Base-by-base conservation (phyloP, 192 early-diverging fungal species). In the Gigaspora rosea region DNA sequence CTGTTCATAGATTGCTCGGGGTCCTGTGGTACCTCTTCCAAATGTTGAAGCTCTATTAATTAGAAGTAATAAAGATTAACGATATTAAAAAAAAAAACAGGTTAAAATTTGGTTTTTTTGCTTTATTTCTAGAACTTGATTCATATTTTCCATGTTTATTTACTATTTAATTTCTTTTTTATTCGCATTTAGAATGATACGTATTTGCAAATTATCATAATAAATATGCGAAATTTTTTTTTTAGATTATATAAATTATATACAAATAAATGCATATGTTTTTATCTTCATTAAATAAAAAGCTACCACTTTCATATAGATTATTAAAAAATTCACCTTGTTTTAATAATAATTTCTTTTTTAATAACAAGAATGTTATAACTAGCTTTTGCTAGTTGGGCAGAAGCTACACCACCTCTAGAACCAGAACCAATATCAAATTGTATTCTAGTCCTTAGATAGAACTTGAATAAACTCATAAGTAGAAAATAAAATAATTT, bases 311-410 rank as follows among this genome's bases (percentile, higher is more conserved):
- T 73, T 95, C 93, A 70, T 88, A 91, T 50, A 92, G 68, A 10
- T 77, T 85, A 7, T 64, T 56, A 27, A 87, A 76, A 7, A 82
- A 87, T 32, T 87, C 81, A 10, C 71, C 27, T 77, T 92, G 91
- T 47, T 78, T 83, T 57, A 86, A 81, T 10, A 78, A 72, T 8
- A 92, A 73, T 78, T 9, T 86, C 91, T 79, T 93, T 94, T 78
- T 94, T 92, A 12, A 93, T 73, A 9, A 94, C 89, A 32, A 94
- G 54, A 6, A 95, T 91, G 4, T 77, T 83, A 78, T 91, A 85
- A 2, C 93, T 92, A 18, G 87, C 87, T 71, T 85, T 80, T 0
- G 92, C 81, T 6, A 95, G 85, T 69, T 90, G 86, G 9, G 85
- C 88, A 3, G 93, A 92, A 56, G 85, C 77, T 7, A 91, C 86